These are phyloP conservation scores for Aspergillus latus DNA, from an alignment of 2,329 filamentous ascomycete genomes.

Conservation along the genomic window DNA sequence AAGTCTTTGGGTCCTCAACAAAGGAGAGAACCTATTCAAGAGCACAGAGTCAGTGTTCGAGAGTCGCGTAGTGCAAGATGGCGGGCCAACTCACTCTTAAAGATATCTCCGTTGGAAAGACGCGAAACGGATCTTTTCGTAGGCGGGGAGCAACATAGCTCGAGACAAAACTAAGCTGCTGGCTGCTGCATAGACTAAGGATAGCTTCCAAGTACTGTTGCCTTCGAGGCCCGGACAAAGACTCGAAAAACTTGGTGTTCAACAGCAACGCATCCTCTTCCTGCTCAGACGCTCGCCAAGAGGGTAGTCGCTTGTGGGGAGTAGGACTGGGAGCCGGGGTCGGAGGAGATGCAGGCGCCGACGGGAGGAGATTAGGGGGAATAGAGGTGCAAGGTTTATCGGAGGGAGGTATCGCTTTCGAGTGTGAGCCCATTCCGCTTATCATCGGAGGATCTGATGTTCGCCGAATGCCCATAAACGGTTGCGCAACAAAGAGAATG, in stretches of 20 bases:
- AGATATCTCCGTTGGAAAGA: conserved; percentile 88
- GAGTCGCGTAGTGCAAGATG: background rate
- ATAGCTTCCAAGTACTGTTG: conserved; percentile 83
- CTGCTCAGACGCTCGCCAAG: conserved; percentile 50
- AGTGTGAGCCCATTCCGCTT: conserved; percentile 34
- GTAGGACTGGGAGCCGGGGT: conserved; percentile 68
- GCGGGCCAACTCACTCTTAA: conserved; percentile 63
- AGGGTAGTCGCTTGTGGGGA: conserved; percentile 59
- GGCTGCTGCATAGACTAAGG: conserved; percentile 90
- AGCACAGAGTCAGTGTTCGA: conserved; percentile 15
- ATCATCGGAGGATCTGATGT: conserved; percentile 29
- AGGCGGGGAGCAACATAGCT: conserved; percentile 91
- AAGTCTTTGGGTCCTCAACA: conserved; percentile 92
- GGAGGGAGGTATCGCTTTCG: conserved; percentile 49
- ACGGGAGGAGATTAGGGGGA: conserved; percentile 62
- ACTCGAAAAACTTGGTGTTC: conserved; percentile 76
- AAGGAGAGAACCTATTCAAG: conserved; percentile 77
- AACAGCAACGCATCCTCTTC: conserved; percentile 81
- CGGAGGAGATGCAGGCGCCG: conserved; percentile 64
- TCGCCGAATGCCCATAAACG: conserved; percentile 27
- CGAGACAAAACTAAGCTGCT: conserved; percentile 92
- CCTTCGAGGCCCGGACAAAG: conserved; percentile 71
- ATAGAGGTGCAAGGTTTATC: conserved; percentile 53
- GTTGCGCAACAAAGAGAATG: conserved; percentile 19
- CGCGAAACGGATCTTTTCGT: conserved; percentile 94